phyloP scores from a whole-genome alignment of 148 eudicot genomes.

The Talinum fruticosum region DNA sequence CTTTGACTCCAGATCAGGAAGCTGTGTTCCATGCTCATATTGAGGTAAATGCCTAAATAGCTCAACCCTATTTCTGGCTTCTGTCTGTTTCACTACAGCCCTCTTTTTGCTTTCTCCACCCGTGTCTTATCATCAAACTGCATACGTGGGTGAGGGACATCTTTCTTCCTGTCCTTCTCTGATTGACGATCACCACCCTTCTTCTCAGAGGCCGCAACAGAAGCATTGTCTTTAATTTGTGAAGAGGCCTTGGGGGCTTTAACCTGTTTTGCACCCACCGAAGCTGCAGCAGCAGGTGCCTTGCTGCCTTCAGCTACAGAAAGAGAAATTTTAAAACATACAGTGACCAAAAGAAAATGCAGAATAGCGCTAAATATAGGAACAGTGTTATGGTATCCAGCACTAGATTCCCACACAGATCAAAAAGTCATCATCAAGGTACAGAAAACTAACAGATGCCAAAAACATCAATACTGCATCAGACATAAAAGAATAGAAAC shows the following conservation, averaged over 20 bases:
- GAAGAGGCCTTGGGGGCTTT: slow-evolving; percentile 53
- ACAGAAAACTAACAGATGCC: neutral
- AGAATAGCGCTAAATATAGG: neutral
- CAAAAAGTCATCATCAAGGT: neutral
- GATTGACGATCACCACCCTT: slow-evolving; percentile 64
- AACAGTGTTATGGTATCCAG: neutral
- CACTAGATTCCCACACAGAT: neutral
- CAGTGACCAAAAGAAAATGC: neutral
- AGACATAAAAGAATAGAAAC: neutral
- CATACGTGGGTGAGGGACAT: slow-evolving; percentile 95
- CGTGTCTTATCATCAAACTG: slow-evolving; percentile 90
- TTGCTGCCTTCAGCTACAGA: slow-evolving; percentile 55
- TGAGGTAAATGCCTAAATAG: slow-evolving; percentile 91
- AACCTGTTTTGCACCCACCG: slow-evolving; percentile 46
- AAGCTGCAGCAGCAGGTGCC: slow-evolving; percentile 32
- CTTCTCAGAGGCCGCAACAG: slow-evolving; percentile 74
- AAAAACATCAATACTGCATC: neutral
- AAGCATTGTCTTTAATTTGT: slow-evolving; percentile 58
- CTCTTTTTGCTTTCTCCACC: slow-evolving; percentile 97
- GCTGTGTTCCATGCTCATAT: slow-evolving; percentile 90
- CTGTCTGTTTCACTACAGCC: slow-evolving; percentile 83
- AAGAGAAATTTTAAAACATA: slow-evolving; percentile 6
- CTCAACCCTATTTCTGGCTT: slow-evolving; percentile 88
- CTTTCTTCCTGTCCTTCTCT: slow-evolving; percentile 98
- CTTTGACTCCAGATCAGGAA: slow-evolving; percentile 79